phyloP scores from a whole-genome alignment of 2,329 filamentous ascomycete species.

The Stachybotrys chlorohalonatus region DNA sequence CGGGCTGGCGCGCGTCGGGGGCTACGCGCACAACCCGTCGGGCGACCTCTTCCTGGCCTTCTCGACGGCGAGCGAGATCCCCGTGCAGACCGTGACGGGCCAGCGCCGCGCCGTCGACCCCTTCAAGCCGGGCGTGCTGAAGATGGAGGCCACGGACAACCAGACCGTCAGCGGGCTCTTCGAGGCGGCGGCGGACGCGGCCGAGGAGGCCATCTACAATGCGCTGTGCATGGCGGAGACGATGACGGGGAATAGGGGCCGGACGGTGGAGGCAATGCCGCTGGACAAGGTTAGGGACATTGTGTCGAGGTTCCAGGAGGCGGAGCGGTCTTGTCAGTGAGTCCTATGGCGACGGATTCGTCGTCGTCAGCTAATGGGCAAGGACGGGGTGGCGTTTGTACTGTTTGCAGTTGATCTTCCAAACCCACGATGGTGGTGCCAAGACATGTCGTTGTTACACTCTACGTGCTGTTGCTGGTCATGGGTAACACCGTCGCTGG shows the following conservation, averaged over 20 bases:
- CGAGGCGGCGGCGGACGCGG: conserved; percentile 51
- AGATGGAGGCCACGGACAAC: conserved; percentile 36
- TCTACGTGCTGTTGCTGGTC: too few relatives aligned
- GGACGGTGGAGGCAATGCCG: conserved; percentile 39
- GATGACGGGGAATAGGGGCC: conserved; percentile 42
- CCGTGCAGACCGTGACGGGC: conserved; percentile 25
- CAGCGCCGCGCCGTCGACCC: conserved; percentile 27
- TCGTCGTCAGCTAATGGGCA: background rate
- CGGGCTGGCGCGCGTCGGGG: conserved; percentile 48
- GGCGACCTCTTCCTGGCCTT: conserved; percentile 58
- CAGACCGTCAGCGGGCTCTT: conserved; percentile 52
- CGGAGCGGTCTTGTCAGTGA: conserved; percentile 11
- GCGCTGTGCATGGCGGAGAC: conserved; percentile 51
- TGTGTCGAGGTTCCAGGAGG: conserved; percentile 20
- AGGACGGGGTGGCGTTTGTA: too few relatives aligned
- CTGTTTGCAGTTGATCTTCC: too few relatives aligned
- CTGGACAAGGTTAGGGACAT: conserved; percentile 36
- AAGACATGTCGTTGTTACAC: too few relatives aligned
- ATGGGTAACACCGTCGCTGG: too few relatives aligned
- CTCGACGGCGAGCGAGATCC: conserved; percentile 44
- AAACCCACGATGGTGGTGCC: too few relatives aligned
- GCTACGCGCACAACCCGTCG: conserved; percentile 48
- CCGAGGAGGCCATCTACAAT: conserved; percentile 59
- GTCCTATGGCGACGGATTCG: background rate
- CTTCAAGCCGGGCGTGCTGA: conserved; percentile 23